Conservation (phyloP, 345 rosid genomes). For the Gossypium sturtianum region DNA sequence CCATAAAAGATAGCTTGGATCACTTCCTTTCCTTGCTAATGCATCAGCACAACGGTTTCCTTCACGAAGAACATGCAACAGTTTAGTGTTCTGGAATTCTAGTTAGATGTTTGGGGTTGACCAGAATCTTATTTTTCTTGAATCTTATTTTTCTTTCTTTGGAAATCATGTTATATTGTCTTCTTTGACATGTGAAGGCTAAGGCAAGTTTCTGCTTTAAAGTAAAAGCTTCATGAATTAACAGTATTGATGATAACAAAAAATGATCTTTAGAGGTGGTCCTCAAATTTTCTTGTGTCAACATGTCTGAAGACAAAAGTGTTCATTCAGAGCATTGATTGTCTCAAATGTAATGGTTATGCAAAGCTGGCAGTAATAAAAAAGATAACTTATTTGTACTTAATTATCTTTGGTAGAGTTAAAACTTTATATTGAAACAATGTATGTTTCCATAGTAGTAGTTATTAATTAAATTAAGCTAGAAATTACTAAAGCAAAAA, state of each 20-base stretch:
- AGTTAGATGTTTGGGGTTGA: background rate
- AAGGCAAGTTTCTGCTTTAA: background rate
- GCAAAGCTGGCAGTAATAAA: background rate
- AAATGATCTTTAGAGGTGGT: conserved; percentile 17
- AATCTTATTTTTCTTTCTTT: background rate
- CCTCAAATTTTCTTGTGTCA: conserved; percentile 10
- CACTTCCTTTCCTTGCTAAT: too few species aligned
- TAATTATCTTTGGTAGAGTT: background rate
- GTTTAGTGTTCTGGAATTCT: too few species aligned
- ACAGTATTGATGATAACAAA: background rate
- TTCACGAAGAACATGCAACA: too few species aligned
- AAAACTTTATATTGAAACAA: conserved; percentile 1
- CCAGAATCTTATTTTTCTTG: background rate
- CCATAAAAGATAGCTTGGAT: too few species aligned
- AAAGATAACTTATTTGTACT: background rate
- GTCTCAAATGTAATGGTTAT: background rate
- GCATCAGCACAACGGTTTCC: too few species aligned
- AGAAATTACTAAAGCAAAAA: background rate
- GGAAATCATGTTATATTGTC: background rate
- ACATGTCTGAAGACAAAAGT: conserved; percentile 10
- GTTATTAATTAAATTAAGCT: conserved; percentile 21
- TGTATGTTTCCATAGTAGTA: conserved; percentile 8
- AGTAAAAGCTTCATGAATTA: background rate
- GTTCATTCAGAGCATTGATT: background rate
- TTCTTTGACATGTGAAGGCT: conserved; percentile 13